Percentiles rank a stretch among this genome's conserved stretches.
Evolutionary conservation across 768 basidiomycete genomes (phyloP).

Genomic region (Mycena belliarum): DNA sequence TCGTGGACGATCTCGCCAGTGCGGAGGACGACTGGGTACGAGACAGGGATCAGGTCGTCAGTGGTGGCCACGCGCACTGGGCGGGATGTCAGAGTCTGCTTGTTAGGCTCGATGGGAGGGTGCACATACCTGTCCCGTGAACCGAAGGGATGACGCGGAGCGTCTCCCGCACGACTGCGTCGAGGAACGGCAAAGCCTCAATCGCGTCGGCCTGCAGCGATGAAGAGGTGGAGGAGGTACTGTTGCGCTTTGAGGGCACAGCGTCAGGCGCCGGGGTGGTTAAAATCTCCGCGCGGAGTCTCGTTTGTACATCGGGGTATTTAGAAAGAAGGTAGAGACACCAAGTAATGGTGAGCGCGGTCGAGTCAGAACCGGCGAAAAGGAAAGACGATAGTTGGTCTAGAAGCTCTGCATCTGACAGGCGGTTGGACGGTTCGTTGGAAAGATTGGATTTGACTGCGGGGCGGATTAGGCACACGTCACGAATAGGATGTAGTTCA

Average conservation of each 20-base stretch:
- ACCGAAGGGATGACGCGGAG: conserved; percentile 59
- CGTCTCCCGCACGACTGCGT: conserved; percentile 57
- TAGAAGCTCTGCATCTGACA: conserved; percentile 63
- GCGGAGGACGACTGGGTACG: conserved; percentile 41
- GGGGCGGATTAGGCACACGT: neutral
- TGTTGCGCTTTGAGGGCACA: conserved; percentile 19
- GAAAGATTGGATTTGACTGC: conserved; percentile 64
- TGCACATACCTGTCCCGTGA: conserved; percentile 42
- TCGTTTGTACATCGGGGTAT: conserved; percentile 54
- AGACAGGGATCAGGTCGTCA: conserved; percentile 57
- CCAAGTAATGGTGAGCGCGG: conserved; percentile 58
- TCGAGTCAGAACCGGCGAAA: conserved; percentile 64
- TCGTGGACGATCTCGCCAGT: conserved; percentile 40
- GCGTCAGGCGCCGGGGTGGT: conserved; percentile 14
- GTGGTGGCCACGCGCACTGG: conserved; percentile 50
- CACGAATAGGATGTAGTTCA: neutral
- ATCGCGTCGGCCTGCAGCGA: conserved; percentile 29
- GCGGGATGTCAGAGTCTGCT: neutral
- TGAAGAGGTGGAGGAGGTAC: conserved; percentile 25
- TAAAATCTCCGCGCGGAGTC: conserved; percentile 53
- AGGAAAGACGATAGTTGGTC: conserved; percentile 68
- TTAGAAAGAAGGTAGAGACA: conserved; percentile 55
- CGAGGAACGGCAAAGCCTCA: conserved; percentile 52
- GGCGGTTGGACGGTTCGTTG: conserved; percentile 40
- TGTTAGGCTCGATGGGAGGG: neutral